Base-by-base conservation (phyloP, 768 basidiomycete genomes). In the Tylopilus felleus region DNA sequence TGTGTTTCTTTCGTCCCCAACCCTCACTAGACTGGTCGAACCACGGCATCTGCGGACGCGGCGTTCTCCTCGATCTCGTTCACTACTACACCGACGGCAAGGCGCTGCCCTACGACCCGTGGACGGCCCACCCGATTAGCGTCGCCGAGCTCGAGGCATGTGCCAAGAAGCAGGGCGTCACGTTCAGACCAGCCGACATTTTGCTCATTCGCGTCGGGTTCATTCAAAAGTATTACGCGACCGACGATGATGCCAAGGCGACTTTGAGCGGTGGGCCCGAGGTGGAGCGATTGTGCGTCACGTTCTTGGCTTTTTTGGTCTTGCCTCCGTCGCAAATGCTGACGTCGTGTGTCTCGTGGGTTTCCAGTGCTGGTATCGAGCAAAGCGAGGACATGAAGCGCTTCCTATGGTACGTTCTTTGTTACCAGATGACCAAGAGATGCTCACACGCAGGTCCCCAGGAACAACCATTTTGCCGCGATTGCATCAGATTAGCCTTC, bases 401-500 rank as follows among this genome's bases (percentile, higher is more conserved):
- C 9, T 87, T 86, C 70, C 67, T 86, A n/a, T 88, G 86, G 85
- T 84, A 62, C 16, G 73, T 1, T 65, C 13, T 13, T 38, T 9
- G n/a, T 38, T 17, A 8, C 38, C 4, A 19, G 36, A 29, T 12
- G 29, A 17, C 13, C n/a, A 38, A 38, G 38, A 9, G 8, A 25
- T 3, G 4, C 33, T 58, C 48, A 58, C 14, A 5, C 17, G 44
- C 28, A 28, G 5, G 3, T 10, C 21, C n/a, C 22, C 16, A 85
- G 85, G 85, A 77, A 88, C 66, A 86, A 86, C 65, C 86, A 87
- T 63, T 88, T 88, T 64, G 80, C 85, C 1, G 84, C 85, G 6
- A 63, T 85, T 27, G 85, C 84, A 10, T 84, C 84, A 31, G 85
- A 87, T 71, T 81, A 84, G 55, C 85, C 85, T 17, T 68, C 82